Evolutionary conservation across 805 yeast species (phyloP).

Genomic region (Saturnispora sanitii): DNA sequence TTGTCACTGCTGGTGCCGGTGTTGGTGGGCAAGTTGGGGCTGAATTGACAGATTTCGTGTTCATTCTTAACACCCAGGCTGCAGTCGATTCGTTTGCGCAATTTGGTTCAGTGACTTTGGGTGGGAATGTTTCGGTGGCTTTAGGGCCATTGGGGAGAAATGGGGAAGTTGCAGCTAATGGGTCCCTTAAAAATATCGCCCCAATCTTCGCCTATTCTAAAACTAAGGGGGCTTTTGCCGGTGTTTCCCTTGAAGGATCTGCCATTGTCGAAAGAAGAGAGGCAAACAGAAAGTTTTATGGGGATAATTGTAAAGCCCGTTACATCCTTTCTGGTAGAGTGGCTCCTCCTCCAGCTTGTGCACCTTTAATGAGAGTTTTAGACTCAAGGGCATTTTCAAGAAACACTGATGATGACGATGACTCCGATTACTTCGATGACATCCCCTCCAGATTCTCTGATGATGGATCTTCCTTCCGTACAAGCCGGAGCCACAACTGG

Average conservation of each 20-base stretch:
- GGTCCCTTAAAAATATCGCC: conserved; percentile 76
- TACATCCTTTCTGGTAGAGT: conserved; percentile 75
- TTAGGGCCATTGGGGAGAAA: conserved; percentile 97
- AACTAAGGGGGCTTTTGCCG: conserved; percentile 94
- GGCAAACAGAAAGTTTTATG: conserved; percentile 92
- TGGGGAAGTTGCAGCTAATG: conserved; percentile 96
- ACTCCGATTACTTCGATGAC: conserved; percentile 66
- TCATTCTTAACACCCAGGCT: conserved; percentile 72
- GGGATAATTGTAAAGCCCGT: conserved; percentile 80
- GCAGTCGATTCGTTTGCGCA: conserved; percentile 94
- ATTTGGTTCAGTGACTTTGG: conserved; percentile 86
- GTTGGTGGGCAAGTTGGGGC: conserved; percentile 98
- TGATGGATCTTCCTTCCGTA: conserved; percentile 27
- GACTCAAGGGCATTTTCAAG: conserved; percentile 72
- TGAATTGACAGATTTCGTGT: conserved; percentile 91
- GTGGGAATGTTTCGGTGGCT: conserved; percentile 91
- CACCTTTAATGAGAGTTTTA: conserved; percentile 73
- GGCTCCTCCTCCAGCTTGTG: conserved; percentile 89
- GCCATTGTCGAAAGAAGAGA: conserved; percentile 95
- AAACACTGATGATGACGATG: conserved; percentile 33
- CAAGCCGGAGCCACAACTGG: conserved; percentile 11
- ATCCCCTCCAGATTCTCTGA: conserved; percentile 61
- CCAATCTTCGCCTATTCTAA: conserved; percentile 91
- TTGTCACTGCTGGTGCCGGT: conserved; percentile 95
- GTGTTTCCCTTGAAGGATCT: conserved; percentile 94